A percentile compares a stretch with the other conserved stretches of the same genome.
These are phyloP conservation scores for Metschnikowia reukaufii DNA, from an alignment of 805 yeast species.

Conservation along the genomic window DNA sequence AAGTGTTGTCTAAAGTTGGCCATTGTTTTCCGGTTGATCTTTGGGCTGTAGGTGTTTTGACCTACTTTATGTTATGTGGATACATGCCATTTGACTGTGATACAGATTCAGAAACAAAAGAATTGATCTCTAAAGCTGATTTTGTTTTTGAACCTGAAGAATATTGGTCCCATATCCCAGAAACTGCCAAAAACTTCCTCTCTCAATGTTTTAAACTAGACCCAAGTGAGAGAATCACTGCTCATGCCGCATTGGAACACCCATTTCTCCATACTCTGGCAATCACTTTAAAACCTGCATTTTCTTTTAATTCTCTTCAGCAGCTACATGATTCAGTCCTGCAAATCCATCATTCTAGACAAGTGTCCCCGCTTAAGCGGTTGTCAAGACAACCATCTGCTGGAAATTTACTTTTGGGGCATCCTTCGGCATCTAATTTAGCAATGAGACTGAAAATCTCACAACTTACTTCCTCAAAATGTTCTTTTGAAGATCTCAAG, in stretches of 20 bases:
- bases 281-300: conserved; percentile 8
- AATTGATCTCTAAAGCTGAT: conserved; percentile 60
- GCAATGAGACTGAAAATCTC: conserved; percentile 3
- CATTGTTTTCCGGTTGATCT: conserved; percentile 64
- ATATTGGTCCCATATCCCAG: conserved; percentile 52
- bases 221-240: conserved; percentile 46
- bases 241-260: conserved; percentile 45
- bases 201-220: conserved; percentile 50
- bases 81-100: conserved; percentile 80
- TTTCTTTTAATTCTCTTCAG: conserved; percentile 16
- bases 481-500: conserved; percentile 9
- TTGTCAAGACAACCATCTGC: conserved; percentile 4
- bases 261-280: conserved; percentile 30
- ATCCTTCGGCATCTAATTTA: conserved; percentile 4
- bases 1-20: conserved; percentile 51
- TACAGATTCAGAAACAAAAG: conserved; percentile 62
- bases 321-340: conserved; percentile 18
- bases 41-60: conserved; percentile 75
- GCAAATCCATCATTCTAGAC: conserved; percentile 17
- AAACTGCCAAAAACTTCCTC: conserved; percentile 60
- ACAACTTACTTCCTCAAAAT: conserved; percentile 6
- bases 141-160: conserved; percentile 61
- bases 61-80: conserved; percentile 70
- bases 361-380: background rate
- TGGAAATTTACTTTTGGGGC: background rate